Percentiles rank a stretch among this genome's conserved stretches.
Conservation (phyloP, 2,329 filamentous ascomycete genomes). For the Fusarium temperatum region DNA sequence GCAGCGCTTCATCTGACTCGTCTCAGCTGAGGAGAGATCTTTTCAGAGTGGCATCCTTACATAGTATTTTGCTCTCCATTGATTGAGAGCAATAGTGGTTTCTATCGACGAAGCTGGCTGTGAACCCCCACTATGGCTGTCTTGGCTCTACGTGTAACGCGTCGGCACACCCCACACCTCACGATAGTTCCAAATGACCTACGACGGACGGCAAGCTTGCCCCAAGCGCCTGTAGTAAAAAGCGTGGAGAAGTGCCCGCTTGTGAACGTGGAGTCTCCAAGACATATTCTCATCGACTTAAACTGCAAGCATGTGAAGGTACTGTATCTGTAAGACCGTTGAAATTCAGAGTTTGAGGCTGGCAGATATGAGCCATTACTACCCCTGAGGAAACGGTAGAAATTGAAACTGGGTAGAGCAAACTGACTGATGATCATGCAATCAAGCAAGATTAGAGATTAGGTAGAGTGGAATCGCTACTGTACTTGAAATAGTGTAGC, state of each 20-base stretch:
- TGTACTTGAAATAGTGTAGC: background rate
- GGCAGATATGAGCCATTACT: background rate
- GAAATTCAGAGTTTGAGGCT: constrained; percentile 13
- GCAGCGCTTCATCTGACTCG: constrained; percentile 16
- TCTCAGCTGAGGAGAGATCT: background rate
- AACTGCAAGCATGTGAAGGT: constrained; percentile 3
- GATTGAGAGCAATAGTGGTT: background rate
- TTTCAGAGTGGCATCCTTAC: background rate
- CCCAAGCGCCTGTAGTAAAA: constrained; percentile 23
- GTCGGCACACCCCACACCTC: constrained; percentile 29
- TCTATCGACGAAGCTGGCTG: background rate
- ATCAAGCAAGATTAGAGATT: constrained; percentile 16
- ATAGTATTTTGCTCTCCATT: background rate
- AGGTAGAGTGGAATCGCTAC: constrained; percentile 9
- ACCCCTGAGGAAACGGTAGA: constrained; percentile 21
- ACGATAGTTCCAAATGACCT: constrained; percentile 13
- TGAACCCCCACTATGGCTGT: constrained; percentile 9
- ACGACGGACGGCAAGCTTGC: constrained; percentile 23
- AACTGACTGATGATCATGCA: constrained; percentile 38
- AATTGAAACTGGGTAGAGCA: constrained; percentile 5
- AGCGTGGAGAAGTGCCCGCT: constrained; percentile 25
- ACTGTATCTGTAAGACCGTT: background rate
- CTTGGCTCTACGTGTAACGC: constrained; percentile 7
- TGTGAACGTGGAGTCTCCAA: constrained; percentile 26
- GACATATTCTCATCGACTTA: constrained; percentile 23